A percentile compares a stretch with the other conserved stretches of the same genome.
Conservation (phyloP, 1,139 yeast species). For the Scheffersomyces segobiensis region DNA sequence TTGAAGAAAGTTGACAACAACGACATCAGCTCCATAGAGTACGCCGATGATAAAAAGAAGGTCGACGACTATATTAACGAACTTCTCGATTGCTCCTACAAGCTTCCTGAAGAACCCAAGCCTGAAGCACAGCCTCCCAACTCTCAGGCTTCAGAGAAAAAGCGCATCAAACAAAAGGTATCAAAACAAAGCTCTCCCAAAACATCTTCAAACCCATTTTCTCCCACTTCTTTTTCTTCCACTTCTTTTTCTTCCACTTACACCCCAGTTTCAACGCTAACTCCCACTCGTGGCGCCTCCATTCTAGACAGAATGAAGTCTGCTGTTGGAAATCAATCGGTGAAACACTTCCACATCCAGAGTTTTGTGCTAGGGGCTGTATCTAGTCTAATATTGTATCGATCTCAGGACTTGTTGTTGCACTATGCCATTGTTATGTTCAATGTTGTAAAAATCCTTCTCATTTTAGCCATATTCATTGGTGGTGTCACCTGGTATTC, state of each 20-base stretch:
- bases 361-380: constrained; percentile 35
- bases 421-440: constrained; percentile 21
- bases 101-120: constrained; percentile 3
- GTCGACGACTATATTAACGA: constrained; percentile 31
- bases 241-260: background rate
- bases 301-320: background rate
- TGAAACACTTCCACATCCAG: constrained; percentile 25
- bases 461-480: constrained; percentile 20
- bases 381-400: constrained; percentile 20
- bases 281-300: background rate
- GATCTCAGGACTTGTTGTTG: constrained; percentile 21
- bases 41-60: constrained; percentile 3
- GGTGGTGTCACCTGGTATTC: constrained; percentile 32
- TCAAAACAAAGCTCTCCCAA: background rate
- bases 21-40: constrained; percentile 5
- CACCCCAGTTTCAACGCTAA: background rate
- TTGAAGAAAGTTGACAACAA: constrained; percentile 27
- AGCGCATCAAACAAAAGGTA: background rate
- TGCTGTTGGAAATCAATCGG: background rate
- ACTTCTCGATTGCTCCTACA: constrained; percentile 15
- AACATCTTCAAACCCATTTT: background rate
- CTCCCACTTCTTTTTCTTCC: background rate
- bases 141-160: background rate
- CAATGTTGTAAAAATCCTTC: constrained; percentile 22
- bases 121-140: background rate